These are phyloP conservation scores for Lactarius vividus DNA, from an alignment of 768 basidiomycete species.

Conservation along the genomic window DNA sequence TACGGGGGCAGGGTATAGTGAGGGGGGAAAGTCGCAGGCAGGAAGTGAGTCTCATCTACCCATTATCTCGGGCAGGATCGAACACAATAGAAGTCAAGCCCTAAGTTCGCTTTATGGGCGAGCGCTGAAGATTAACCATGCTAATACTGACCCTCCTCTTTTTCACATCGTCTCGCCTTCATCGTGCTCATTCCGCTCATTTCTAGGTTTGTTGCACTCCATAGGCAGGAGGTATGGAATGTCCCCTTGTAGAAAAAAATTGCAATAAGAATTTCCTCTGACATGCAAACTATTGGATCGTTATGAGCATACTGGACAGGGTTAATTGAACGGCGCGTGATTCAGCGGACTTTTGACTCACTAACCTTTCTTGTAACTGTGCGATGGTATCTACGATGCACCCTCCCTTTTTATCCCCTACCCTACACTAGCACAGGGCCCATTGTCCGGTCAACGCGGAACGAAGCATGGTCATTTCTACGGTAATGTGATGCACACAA, in stretches of 20 bases:
- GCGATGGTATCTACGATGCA: too few species aligned
- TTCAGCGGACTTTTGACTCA: not conserved
- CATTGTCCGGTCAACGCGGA: not conserved
- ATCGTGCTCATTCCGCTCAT: slow-evolving; percentile 4
- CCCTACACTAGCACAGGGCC: not conserved
- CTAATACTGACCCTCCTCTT: slow-evolving; percentile 68
- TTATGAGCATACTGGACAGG: not conserved
- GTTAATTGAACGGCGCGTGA: not conserved
- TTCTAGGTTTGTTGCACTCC: slow-evolving; percentile 1
- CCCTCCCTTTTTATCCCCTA: not conserved
- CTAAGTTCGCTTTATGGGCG: slow-evolving; percentile 62
- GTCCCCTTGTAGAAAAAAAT: not conserved
- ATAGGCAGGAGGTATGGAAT: not conserved
- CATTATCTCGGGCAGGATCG: slow-evolving; percentile 47
- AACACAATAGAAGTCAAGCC: slow-evolving; percentile 89
- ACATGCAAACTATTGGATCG: not conserved
- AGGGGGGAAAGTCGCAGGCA: not conserved
- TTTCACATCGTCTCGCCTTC: slow-evolving; percentile 30
- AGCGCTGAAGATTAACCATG: slow-evolving; percentile 77
- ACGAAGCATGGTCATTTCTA: not conserved
- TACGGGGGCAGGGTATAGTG: not conserved
- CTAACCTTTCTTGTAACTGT: not conserved
- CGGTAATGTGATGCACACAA: not conserved
- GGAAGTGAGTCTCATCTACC: slow-evolving; percentile 36
- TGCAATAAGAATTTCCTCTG: not conserved